Evolutionary conservation across 1,284 basidiomycete genomes (phyloP), one percentile per base, ranked within the genome.

Genomic region (Ceratobasidium theobromae): DNA sequence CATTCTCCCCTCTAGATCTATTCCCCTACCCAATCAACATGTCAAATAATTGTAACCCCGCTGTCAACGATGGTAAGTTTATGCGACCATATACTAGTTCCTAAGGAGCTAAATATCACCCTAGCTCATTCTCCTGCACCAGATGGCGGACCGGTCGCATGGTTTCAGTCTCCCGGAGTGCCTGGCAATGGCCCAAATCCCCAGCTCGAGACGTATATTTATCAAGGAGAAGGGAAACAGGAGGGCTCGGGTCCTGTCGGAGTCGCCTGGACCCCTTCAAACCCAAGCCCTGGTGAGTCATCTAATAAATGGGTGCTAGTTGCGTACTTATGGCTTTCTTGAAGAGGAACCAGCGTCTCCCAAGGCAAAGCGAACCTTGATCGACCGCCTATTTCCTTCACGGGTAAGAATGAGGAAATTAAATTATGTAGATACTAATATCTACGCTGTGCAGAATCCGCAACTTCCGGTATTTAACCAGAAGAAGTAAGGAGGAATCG

Each of bases 141-240:
- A 12, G 27, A n/a, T 3, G 57, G 21, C 30, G 57, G 30, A 12
- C 57, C 57, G 27, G 57, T 60, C 16, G 57, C 57, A 18, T 60
- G 57, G 57, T 60, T 60, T 18, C 43, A 43, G 9, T 46, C 43
- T 18, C 57, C 57, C 11, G 27, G 49, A 21, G 48, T 51, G n/a
- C 41, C 41, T 11, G 27, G 18, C 14, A 60, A 60, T 33, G 57
- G 41, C 4, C 58, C 58, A 38, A 49, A 35, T 12, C 46, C 58
- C 1, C 32, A 48, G 11, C 32, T 46, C 0, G 35, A 25, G 3
- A 16, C 27, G 0, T 52, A 18, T 16, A 62, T 62, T 32, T 27
- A 52, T 21, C 58, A 62, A 52, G 57, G 23, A 46, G 46, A 32
- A 38, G 21, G 25, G 16, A 32, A 46, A 48, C 58, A 62, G 35